phyloP scores from a whole-genome alignment of 1,139 yeast species.

The Yamadazyma mexicana region DNA sequence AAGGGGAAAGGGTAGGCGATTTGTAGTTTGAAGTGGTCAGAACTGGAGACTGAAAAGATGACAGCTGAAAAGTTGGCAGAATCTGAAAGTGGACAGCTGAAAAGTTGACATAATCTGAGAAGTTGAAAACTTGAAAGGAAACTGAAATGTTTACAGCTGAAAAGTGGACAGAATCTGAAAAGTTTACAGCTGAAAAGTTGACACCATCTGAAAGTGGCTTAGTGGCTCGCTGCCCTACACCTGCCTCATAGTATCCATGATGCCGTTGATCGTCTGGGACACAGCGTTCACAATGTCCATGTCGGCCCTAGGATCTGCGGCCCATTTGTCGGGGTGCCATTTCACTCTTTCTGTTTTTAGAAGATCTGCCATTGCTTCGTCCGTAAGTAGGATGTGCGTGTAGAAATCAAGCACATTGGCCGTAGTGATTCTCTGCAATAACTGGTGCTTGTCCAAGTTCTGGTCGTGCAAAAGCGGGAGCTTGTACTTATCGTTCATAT shows the following conservation, averaged over 20 bases:
- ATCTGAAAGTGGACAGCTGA: too few species aligned
- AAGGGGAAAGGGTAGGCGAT: too few species aligned
- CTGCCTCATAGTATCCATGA: slow-evolving; percentile 3
- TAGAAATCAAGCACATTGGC: slow-evolving; percentile 27
- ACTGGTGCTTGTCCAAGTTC: slow-evolving; percentile 12
- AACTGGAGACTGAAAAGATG: too few species aligned
- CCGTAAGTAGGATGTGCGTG: slow-evolving; percentile 17
- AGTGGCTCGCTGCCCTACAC: too few species aligned
- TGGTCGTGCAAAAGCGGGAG: slow-evolving; percentile 21
- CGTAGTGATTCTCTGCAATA: slow-evolving; percentile 24
- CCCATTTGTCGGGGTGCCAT: slow-evolving; percentile 73
- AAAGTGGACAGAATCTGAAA: too few species aligned
- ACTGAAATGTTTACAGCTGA: too few species aligned
- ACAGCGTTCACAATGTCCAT: slow-evolving; percentile 29
- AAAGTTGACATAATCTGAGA: too few species aligned
- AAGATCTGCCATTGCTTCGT: slow-evolving; percentile 21
- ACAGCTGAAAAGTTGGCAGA: too few species aligned
- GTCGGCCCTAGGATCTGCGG: slow-evolving; percentile 17
- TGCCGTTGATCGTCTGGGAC: slow-evolving; percentile 13
- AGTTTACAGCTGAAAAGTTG: too few species aligned
- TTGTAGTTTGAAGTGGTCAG: too few species aligned
- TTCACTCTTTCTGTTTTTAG: slow-evolving; percentile 53
- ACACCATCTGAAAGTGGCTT: too few species aligned
- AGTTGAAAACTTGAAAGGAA: too few species aligned
- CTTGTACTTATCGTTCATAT: slow-evolving; percentile 15